Evolutionary conservation across 164 flowering plant species (phyloP), one percentile per base, ranked within the genome.

Genomic region (Nymphaea thermarum): DNA sequence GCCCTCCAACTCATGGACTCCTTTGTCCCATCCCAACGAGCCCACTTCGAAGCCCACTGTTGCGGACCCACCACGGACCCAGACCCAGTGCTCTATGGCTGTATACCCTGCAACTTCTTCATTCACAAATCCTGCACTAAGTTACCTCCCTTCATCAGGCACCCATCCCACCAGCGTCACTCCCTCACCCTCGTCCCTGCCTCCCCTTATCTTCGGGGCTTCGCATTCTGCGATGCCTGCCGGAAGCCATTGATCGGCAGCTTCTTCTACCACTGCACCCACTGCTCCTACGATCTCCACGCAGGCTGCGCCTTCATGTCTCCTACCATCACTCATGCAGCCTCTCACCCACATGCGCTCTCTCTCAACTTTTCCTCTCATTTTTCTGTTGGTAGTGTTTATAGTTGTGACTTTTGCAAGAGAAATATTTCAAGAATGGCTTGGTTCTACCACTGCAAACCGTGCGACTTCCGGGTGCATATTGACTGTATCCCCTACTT

Each of bases 171-270:
- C 66, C 75, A 66, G 8, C 7, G 4, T 10, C 83, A 82, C 59
- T 55, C 64, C 36, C 77, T 84, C n/a, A 6, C 67, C 6, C 79
- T 82, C 63, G 71, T 73, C 36, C 73, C 82, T 5, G 55, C 6
- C 44, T 80, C 85, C 8, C 63, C 67, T 4, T 80, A 80, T 74
- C 79, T 79, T 0, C 72, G 68, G 5, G 82, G 85, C 66, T 25
- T 70, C 59, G 82, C 77, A 70, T 43, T 47, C 62, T 82, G 87
- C 63, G 82, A 80, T 61, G 83, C 84, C 1, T 84, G 87, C 47
- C 71, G 76, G 5, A 72, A 68, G 12, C 68, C 17, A 72, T 65
- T 3, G 3, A 81, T 85, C 4, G 65, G 66, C 42, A 83, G 80
- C 44, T 82, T 82, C 73, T 79, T 77, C 41, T 83, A 83, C 74